Base-by-base conservation (phyloP, 2,329 filamentous ascomycete genomes). In the Xylariaceae sp. region DNA sequence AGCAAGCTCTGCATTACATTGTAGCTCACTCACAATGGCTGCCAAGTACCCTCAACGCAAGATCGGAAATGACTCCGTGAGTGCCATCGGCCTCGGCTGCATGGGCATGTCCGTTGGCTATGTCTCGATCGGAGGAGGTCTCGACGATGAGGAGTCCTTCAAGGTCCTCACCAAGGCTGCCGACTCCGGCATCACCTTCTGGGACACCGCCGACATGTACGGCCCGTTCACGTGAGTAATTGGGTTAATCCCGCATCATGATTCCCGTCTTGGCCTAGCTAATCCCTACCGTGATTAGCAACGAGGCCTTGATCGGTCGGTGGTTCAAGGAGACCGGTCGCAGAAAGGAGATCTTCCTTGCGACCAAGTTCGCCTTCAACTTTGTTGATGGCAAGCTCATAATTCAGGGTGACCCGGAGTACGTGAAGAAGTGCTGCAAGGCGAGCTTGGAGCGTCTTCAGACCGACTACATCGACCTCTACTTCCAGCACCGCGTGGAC, bases 381-480 rank as follows among this genome's bases (percentile, higher is more conserved):
- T 53, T 65, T 35, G 61, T 52, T 4, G 65, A 67, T 35, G 65
- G 66, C 17, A 47, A 51, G n/a, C 57, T 67, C 34, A 37, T 15
- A 10, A 56, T 71, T 48, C 60, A 64, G 45, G 67, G 67, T 23
- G 56, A 61, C 11, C 66, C 67, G 4, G 69, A 64, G 11, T 72
- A 71, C 23, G 69, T 69, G 6, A 66, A 66, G 44, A 53, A 64
- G n/a, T 67, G 67, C 15, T 71, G 69, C 60, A 66, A 69, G 13
- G 67, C 65, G 13, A 75, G 72, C 34, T 70, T 84, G 10, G 66
- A 76, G 64, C 71, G 77, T n/a, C 70, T 85, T 2, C 77, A 77
- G 3, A 77, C 78, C 0, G 72, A 76, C 6, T 77, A 77, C 60
- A 79, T 84, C 59, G 82, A 84, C 64, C 73, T 84, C n/a, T 76